Percentiles rank a stretch among this genome's conserved stretches.
Evolutionary conservation across 176 grass and related monocot species (phyloP).

Genomic region (Luzula sylvatica): DNA sequence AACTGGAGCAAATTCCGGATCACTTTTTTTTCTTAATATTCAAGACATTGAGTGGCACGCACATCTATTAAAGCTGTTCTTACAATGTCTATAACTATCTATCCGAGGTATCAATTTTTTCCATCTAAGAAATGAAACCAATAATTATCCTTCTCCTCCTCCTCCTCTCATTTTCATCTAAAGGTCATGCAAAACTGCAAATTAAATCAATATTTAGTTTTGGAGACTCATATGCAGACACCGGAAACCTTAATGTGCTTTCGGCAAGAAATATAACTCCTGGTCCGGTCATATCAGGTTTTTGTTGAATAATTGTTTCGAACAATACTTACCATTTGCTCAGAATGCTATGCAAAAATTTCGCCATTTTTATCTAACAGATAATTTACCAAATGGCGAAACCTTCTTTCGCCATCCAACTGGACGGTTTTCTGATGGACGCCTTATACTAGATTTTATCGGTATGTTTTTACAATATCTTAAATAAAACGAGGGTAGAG

Average conservation of each 20-base stretch:
- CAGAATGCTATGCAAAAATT: background rate
- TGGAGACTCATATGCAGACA: conserved; percentile 15
- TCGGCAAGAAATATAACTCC: background rate
- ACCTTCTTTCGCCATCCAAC: conserved; percentile 38
- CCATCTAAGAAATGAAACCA: conserved; percentile 1
- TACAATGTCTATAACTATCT: too few species aligned
- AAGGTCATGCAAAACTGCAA: background rate
- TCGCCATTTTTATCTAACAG: background rate
- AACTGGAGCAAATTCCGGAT: too few species aligned
- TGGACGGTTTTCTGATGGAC: conserved; percentile 34
- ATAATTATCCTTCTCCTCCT: background rate
- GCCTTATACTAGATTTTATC: conserved; percentile 54
- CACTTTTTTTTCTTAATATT: too few species aligned
- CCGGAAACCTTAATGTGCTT: conserved; percentile 1
- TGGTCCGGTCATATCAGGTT: background rate
- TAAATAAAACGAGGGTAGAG: too few species aligned
- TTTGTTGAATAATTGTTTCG: too few species aligned
- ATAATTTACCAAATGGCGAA: conserved; percentile 33
- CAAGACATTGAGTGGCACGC: too few species aligned
- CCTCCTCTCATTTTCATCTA: background rate
- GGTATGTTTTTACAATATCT: conserved; percentile 24
- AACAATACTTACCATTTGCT: too few species aligned
- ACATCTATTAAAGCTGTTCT: too few species aligned
- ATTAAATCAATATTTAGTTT: conserved; percentile 20
- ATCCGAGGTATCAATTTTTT: background rate